phyloP scores from a whole-genome alignment of 2,329 filamentous ascomycete species.

The Fusarium camptoceras region DNA sequence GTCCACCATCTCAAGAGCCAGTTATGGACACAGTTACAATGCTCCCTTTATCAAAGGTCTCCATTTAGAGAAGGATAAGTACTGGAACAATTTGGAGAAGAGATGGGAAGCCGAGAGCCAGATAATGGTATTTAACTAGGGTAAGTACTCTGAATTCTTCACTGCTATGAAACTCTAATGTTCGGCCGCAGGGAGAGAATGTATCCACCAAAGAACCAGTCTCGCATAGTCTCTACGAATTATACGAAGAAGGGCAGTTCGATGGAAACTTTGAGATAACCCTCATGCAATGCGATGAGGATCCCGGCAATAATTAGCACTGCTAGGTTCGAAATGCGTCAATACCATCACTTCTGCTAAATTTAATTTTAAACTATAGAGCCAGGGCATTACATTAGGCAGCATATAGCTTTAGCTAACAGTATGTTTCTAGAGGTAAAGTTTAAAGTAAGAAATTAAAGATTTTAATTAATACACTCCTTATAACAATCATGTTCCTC shows the following conservation, averaged over 20 bases:
- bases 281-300: neutral
- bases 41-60: neutral
- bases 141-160: neutral
- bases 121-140: neutral
- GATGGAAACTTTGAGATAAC: neutral
- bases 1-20: neutral
- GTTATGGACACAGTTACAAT: neutral
- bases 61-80: neutral
- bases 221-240: neutral
- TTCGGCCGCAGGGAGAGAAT: neutral
- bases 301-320: too few relatives aligned
- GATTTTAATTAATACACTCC: too few relatives aligned
- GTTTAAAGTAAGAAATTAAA: too few relatives aligned
- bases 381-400: too few relatives aligned
- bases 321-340: too few relatives aligned
- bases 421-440: too few relatives aligned
- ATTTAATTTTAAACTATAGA: too few relatives aligned
- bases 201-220: neutral
- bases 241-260: neutral
- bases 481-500: too few relatives aligned
- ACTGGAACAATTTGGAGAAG: neutral
- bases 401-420: too few relatives aligned
- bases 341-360: too few relatives aligned
- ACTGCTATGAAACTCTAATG: rapidly evolving
- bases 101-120: neutral